A percentile compares a stretch with the other conserved stretches of the same genome.
Evolutionary conservation across 345 rosid genomes (phyloP).

Genomic region (Microthlaspi erraticum): DNA sequence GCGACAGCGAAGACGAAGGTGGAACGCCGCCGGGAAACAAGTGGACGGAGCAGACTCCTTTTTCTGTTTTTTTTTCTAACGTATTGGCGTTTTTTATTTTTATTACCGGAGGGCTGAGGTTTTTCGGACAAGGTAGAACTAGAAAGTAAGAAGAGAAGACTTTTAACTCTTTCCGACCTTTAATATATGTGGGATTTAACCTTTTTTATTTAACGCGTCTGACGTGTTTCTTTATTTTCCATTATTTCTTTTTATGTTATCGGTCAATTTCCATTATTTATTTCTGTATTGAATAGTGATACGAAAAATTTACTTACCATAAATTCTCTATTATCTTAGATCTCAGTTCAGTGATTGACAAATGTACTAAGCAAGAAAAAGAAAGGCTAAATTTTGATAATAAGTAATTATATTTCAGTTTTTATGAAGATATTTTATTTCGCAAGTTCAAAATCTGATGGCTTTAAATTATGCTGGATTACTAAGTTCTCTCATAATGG

Average conservation of each 20-base stretch:
- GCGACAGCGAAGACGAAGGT: conserved; percentile 22
- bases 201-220: conserved; percentile 6
- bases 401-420: neutral
- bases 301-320: conserved; percentile 14
- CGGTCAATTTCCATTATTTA: neutral
- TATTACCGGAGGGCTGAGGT: neutral
- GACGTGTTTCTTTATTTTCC: neutral
- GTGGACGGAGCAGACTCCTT: conserved; percentile 1
- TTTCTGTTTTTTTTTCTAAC: neutral
- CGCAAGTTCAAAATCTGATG: neutral
- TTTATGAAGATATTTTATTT: neutral
- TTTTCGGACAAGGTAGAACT: conserved; percentile 41
- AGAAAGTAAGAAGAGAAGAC: neutral
- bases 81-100: too few relatives aligned
- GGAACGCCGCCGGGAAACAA: conserved; percentile 31
- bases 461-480: neutral
- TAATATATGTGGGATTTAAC: neutral
- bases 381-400: neutral
- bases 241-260: neutral
- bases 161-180: neutral
- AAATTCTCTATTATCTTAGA: neutral
- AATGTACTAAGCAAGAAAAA: neutral
- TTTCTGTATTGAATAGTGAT: neutral
- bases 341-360: neutral
- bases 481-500: neutral